Conservation (phyloP, 495 filamentous ascomycete genomes). For the Xeromyces bisporus region DNA sequence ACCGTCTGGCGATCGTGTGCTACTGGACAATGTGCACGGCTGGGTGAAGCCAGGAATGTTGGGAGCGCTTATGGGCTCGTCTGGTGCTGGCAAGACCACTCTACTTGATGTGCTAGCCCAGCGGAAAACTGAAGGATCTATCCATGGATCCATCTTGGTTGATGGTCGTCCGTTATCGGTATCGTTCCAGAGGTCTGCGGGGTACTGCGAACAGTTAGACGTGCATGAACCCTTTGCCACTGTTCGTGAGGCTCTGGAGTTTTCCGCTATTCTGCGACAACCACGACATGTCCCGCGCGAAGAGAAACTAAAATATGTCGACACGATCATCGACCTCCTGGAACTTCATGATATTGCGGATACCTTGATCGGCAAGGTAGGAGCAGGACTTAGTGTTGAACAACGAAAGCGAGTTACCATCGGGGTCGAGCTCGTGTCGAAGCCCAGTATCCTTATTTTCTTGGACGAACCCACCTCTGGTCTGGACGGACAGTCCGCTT, state of each 20-base stretch:
- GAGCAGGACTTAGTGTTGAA: conserved; percentile 38
- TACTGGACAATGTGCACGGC: conserved; percentile 67
- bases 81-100: conserved; percentile 50
- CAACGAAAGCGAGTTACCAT: conserved; percentile 51
- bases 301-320: conserved; percentile 44
- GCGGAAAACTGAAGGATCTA: conserved; percentile 73
- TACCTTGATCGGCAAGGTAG: conserved; percentile 35
- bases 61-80: conserved; percentile 54
- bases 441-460: conserved; percentile 53
- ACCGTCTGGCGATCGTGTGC: conserved; percentile 21
- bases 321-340: conserved; percentile 40
- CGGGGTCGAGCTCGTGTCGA: conserved; percentile 50
- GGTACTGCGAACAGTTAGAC: conserved; percentile 46
- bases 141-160: conserved; percentile 71
- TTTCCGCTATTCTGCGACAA: conserved; percentile 42
- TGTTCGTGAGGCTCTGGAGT: conserved; percentile 44
- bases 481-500: conserved; percentile 47
- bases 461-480: conserved; percentile 66
- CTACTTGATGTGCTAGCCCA: conserved; percentile 38
- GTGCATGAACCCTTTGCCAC: conserved; percentile 41
- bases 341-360: conserved; percentile 40
- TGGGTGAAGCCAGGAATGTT: conserved; percentile 81
- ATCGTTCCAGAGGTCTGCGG: conserved; percentile 60
- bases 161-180: conserved; percentile 60
- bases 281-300: conserved; percentile 26